Evolutionary conservation across 345 rosid genomes (phyloP).

Genomic region (Citrus reticulata): DNA sequence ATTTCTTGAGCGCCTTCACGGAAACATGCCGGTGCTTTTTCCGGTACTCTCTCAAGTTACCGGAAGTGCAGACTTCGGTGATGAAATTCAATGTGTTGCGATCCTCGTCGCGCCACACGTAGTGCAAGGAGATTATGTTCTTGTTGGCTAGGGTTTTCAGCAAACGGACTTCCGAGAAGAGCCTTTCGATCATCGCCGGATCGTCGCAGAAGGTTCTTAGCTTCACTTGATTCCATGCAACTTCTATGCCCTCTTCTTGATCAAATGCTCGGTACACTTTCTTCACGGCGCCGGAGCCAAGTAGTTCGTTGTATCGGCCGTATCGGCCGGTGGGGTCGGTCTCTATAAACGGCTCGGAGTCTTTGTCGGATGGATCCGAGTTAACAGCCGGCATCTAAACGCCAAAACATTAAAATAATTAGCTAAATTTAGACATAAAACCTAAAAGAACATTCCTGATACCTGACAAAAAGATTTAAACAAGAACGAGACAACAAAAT

Average conservation of each 20-base stretch:
- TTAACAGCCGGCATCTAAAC: constrained; percentile 49
- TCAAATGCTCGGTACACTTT: constrained; percentile 88
- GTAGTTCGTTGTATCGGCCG: constrained; percentile 64
- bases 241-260: constrained; percentile 88
- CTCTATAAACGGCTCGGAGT: constrained; percentile 67
- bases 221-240: constrained; percentile 92
- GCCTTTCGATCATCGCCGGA: constrained; percentile 62
- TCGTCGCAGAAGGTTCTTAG: constrained; percentile 51
- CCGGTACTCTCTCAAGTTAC: constrained; percentile 76
- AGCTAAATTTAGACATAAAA: background rate
- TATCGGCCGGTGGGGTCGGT: constrained; percentile 74
- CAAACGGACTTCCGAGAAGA: constrained; percentile 66
- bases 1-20: constrained; percentile 76
- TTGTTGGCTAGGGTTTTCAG: constrained; percentile 41
- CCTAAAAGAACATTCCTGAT: background rate
- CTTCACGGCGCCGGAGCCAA: constrained; percentile 72
- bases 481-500: background rate
- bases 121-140: constrained; percentile 59
- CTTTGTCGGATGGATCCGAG: constrained; percentile 40
- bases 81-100: constrained; percentile 66
- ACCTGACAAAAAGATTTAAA: background rate
- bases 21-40: constrained; percentile 82
- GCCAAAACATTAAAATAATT: background rate
- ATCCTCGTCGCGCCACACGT: constrained; percentile 58
- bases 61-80: constrained; percentile 90